phyloP scores from a whole-genome alignment of 2,329 filamentous ascomycete genomes.

The Phialocephala sp. region DNA sequence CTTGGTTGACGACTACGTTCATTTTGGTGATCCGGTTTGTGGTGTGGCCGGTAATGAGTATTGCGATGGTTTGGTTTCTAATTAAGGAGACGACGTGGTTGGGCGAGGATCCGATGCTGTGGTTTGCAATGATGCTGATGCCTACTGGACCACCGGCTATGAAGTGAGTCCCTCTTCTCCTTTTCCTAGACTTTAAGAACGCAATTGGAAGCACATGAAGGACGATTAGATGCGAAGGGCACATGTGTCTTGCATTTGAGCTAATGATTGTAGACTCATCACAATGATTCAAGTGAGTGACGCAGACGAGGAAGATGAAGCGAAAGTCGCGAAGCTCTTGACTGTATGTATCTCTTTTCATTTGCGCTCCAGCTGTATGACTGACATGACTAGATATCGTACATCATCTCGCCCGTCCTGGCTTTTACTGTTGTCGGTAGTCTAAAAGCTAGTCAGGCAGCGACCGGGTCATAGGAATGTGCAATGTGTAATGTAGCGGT shows the following conservation, averaged over 20 bases:
- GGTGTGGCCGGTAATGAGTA: constrained; percentile 63
- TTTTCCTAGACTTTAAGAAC: not conserved
- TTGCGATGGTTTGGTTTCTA: constrained; percentile 59
- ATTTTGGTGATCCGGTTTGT: constrained; percentile 62
- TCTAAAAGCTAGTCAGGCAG: constrained; percentile 43
- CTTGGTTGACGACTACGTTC: constrained; percentile 55
- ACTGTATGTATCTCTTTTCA: constrained; percentile 42
- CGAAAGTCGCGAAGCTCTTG: constrained; percentile 51
- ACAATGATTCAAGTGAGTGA: constrained; percentile 52
- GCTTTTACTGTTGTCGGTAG: constrained; percentile 47
- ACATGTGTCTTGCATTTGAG: too few species aligned
- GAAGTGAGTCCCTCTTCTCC: constrained; percentile 41
- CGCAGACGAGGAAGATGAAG: constrained; percentile 47
- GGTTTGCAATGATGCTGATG: constrained; percentile 63
- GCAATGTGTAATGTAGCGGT: not conserved
- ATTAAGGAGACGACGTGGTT: constrained; percentile 58
- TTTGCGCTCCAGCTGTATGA: not conserved
- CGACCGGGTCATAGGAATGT: constrained; percentile 20
- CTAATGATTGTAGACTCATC: constrained; percentile 40
- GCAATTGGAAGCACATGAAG: too few species aligned
- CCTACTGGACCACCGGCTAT: constrained; percentile 54
- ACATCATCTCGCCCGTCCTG: constrained; percentile 47
- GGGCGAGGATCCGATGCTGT: constrained; percentile 65
- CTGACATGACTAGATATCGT: constrained; percentile 42
- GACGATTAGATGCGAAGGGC: too few species aligned